Base-by-base conservation (phyloP, 768 basidiomycete genomes). In the Termitomyces sp. region DNA sequence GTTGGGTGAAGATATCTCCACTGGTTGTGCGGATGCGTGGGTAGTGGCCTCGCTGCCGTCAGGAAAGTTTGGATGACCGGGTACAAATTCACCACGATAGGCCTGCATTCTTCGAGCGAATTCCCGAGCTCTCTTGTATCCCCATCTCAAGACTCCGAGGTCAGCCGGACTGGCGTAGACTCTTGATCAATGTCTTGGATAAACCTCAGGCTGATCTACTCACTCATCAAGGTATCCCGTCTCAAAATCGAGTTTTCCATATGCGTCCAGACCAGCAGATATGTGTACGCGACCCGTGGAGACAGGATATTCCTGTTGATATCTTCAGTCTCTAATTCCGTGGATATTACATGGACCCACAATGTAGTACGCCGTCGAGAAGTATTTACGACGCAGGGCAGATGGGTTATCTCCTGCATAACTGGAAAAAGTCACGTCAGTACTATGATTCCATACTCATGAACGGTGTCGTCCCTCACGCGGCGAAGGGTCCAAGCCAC, bases 101-200 rank as follows among this genome's bases (percentile, higher is more conserved):
- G 56, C 43, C 5, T 70, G 61, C 77, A 84, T 82, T 9, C 85
- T 79, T 33, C 86, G 76, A 3, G 72, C 68, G 6, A 81, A 60
- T 66, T 88, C 85, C 2, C 84, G 74, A 2, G 63, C 50, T 51
- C 74, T 75, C 59, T 87, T 88, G 66, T 85, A 87, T 0, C 62
- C 71, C 74, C 80, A 80, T 47, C 69, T 70, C 43, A 85, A 57
- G 22, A 76, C 65, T 0, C 64, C 73, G 3, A 86, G 16, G 58
- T 83, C 81, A 5, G 71, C 71, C 3, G 69, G 65, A n/a, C 76
- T 78, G 44, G 46, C 2, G 36, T 10, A 49, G 15, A 13, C 11
- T 5, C 54, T 49, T 33, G 45, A 42, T 50, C 0, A 76, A 20
- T 12, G 20, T n/a, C 22, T 25, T 6, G 20, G 3, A 3, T 32